Percentiles rank a stretch among this genome's conserved stretches.
phyloP scores from a whole-genome alignment of 345 rosid genomes.

The Pelargonium nanum region DNA sequence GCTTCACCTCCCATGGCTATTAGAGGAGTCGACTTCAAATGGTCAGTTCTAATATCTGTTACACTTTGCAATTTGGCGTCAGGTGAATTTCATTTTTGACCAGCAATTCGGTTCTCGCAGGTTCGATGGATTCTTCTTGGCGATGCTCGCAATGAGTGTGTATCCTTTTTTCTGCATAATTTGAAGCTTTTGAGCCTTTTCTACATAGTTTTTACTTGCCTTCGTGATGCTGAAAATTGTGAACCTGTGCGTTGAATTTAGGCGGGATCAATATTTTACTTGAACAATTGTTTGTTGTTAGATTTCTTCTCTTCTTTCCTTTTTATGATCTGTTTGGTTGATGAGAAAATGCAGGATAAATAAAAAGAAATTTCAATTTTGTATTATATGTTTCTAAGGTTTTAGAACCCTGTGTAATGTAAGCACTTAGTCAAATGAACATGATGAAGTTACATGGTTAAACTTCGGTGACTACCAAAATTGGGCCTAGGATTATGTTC shows the following conservation, averaged over 20 bases:
- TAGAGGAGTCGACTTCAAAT: slow-evolving; percentile 91
- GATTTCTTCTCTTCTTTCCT: too few species aligned
- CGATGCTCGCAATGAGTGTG: slow-evolving; percentile 97
- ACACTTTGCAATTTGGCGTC: neutral
- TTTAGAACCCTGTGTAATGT: neutral
- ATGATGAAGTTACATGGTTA: neutral
- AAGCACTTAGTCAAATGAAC: neutral
- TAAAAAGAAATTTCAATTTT: too few species aligned
- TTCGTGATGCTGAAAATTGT: neutral
- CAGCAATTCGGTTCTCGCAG: slow-evolving; percentile 32
- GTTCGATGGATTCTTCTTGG: slow-evolving; percentile 98
- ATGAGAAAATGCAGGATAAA: neutral
- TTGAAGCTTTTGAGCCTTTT: neutral
- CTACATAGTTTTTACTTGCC: neutral
- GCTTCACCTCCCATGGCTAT: slow-evolving; percentile 45
- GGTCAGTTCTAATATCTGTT: slow-evolving; percentile 33
- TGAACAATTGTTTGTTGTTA: too few species aligned
- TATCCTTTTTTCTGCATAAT: slow-evolving; percentile 42
- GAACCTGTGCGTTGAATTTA: neutral
- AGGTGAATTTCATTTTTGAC: slow-evolving; percentile 5
- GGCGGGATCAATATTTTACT: neutral
- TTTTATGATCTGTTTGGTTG: neutral
- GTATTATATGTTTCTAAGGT: neutral
- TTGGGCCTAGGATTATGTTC: neutral
- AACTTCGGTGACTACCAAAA: neutral